A percentile compares a stretch with the other conserved stretches of the same genome.
Evolutionary conservation across 208 protist species (phyloP).

Genomic region (Porcisia deanei): DNA sequence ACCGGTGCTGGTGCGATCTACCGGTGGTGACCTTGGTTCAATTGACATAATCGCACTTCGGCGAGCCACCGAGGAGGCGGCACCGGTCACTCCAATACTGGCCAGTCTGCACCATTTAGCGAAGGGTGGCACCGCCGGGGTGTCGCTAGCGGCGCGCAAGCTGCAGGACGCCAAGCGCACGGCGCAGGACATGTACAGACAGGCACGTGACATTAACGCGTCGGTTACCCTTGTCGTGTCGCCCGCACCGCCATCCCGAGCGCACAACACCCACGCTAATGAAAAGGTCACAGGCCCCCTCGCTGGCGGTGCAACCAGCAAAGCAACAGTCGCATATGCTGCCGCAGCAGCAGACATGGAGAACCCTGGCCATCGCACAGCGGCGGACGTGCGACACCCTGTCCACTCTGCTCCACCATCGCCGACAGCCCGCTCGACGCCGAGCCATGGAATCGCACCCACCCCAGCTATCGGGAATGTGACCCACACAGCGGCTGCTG

Average conservation of each 20-base stretch:
- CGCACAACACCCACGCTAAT: neutral
- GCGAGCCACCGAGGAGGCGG: neutral
- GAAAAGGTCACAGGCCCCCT: neutral
- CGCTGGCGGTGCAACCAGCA: neutral
- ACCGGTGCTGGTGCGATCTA: conserved; percentile 28
- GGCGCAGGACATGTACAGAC: conserved; percentile 16
- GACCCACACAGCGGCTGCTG: conserved; percentile 10
- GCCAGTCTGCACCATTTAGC: neutral
- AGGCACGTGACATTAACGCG: conserved; percentile 6
- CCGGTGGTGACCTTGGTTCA: conserved; percentile 1
- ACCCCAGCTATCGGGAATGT: neutral
- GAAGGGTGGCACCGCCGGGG: neutral
- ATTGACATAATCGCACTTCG: conserved; percentile 22
- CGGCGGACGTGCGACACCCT: neutral
- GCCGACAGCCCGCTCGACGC: conserved; percentile 5
- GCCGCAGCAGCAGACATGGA: neutral
- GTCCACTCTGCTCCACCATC: conserved; percentile 11
- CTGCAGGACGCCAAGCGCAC: conserved; percentile 30
- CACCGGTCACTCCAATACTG: neutral
- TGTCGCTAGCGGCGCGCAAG: conserved; percentile 25
- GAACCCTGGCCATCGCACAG: conserved; percentile 1
- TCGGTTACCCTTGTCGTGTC: neutral
- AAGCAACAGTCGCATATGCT: neutral
- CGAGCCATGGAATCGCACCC: neutral
- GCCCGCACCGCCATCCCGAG: neutral